A percentile compares a stretch with the other conserved stretches of the same genome.
Conservation (phyloP, 148 eudicot genomes). For the Chenopodium album region DNA sequence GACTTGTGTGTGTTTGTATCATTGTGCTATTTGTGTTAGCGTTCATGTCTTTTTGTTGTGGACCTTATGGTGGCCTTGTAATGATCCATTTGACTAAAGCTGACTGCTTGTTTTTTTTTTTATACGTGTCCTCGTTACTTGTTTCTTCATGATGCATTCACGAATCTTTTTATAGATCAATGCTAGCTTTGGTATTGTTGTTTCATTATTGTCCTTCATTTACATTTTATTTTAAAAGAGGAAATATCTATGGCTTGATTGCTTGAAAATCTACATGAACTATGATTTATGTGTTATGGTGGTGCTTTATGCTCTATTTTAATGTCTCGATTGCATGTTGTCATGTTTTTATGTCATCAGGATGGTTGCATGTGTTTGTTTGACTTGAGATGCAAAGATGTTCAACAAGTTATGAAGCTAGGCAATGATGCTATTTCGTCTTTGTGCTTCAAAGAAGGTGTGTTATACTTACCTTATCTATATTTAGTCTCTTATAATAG, state of each 20-base stretch:
- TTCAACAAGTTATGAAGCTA: constrained; percentile 53
- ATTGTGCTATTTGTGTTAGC: too few relatives aligned
- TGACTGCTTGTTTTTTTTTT: too few relatives aligned
- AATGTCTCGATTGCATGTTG: constrained; percentile 7
- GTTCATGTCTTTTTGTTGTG: too few relatives aligned
- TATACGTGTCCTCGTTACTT: not conserved
- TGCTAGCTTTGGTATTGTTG: not conserved
- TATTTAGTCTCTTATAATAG: not conserved
- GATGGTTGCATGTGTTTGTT: constrained; percentile 90
- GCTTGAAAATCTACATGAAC: not conserved
- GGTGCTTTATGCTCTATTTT: not conserved
- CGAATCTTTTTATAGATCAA: not conserved
- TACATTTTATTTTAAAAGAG: not conserved
- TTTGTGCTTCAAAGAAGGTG: constrained; percentile 83
- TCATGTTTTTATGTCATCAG: constrained; percentile 34
- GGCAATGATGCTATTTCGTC: constrained; percentile 68
- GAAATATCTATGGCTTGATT: not conserved
- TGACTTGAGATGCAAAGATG: constrained; percentile 86
- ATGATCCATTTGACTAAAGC: too few relatives aligned
- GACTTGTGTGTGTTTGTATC: too few relatives aligned
- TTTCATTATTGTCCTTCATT: not conserved
- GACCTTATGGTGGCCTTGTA: too few relatives aligned
- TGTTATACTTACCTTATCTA: not conserved
- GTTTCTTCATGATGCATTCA: not conserved
- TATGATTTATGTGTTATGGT: not conserved